These are phyloP conservation scores for Dothistroma septosporum DNA, from an alignment of 2,329 filamentous ascomycete genomes.

Conservation along the genomic window DNA sequence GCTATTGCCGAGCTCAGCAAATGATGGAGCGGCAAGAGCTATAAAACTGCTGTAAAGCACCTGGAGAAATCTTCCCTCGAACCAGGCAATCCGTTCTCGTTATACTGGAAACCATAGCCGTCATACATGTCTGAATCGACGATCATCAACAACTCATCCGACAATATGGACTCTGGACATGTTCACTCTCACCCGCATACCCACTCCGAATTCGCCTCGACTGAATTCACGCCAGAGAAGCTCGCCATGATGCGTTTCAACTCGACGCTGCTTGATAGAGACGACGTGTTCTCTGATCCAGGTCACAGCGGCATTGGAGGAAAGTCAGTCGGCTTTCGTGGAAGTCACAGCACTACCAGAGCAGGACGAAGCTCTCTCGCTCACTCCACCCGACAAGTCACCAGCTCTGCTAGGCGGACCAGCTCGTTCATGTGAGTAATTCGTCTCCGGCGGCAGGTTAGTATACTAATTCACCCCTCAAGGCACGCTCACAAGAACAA, in stretches of 20 bases:
- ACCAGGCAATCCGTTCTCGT: neutral
- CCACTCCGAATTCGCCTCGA: neutral
- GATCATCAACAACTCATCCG: neutral
- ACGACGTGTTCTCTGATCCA: conserved; percentile 24
- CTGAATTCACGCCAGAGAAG: conserved; percentile 23
- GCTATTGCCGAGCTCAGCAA: neutral
- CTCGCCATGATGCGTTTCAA: conserved; percentile 23
- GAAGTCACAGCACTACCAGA: conserved; percentile 8
- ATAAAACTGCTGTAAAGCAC: neutral
- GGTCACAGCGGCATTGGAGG: conserved; percentile 11
- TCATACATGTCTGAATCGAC: neutral
- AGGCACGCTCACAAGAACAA: conserved; percentile 26
- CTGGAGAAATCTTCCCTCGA: too few relatives aligned
- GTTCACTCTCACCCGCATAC: neutral
- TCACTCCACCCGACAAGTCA: conserved; percentile 20
- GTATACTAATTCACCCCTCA: conserved; percentile 18
- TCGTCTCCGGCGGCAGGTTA: neutral
- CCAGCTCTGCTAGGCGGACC: conserved; percentile 16
- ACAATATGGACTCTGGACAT: neutral
- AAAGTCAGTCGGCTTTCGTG: conserved; percentile 9
- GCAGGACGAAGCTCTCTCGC: conserved; percentile 14
- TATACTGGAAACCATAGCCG: neutral
- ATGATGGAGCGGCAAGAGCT: neutral
- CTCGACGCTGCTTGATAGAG: conserved; percentile 14
- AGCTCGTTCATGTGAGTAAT: conserved; percentile 21